Base-by-base conservation (phyloP, 2,329 filamentous ascomycete genomes). In the Elsinoe necatrix region DNA sequence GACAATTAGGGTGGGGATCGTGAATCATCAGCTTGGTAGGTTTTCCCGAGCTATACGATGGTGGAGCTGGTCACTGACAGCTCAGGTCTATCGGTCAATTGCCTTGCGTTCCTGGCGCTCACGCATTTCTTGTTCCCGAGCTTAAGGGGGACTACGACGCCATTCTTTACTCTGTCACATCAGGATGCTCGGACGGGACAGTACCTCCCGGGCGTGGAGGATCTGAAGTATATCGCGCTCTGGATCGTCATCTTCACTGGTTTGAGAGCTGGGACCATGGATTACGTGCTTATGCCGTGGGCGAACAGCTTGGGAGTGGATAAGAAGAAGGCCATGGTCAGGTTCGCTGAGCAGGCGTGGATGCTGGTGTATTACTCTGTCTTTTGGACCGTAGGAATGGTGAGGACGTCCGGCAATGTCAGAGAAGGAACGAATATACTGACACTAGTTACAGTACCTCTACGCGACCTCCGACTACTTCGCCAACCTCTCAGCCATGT, bases 321-420 rank as follows among this genome's bases (percentile, higher is more conserved):
- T 64, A 87, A 85, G 67, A 78, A 77, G 68, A 96, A 95, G 74
- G 82, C 83, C 47, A 75, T 86, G 59, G 82, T 88, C 50, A 82
- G 93, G 58, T 95, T 97, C 73, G 89, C 89, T 60, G 93, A 98
- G 74, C 93, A 98, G 74, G 89, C 85, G 47, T 97, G 92, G 89
- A 77, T 95, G 67, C 74, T 95, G 57, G 71, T 93, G 43, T 97
- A 96, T 74, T 92, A 92, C 71, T 75, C 75, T 45, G 75, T 85
- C 56, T 92, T 91, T 68, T 97, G 89, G 87, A 78, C 83, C 11
- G 75, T 92, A 60, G 93, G 93, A 63, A 79, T 95, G 43, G 59
- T 61, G 35, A 37, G 57, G 52, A 21, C 16, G 12, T 14, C n/a
- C 16, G 4, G 18, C 4, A 20, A 25, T 8, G 4, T n/a, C 3